Conservation (phyloP, 352 stramenopile genomes). For the Phytopythium chamaehyphon region DNA sequence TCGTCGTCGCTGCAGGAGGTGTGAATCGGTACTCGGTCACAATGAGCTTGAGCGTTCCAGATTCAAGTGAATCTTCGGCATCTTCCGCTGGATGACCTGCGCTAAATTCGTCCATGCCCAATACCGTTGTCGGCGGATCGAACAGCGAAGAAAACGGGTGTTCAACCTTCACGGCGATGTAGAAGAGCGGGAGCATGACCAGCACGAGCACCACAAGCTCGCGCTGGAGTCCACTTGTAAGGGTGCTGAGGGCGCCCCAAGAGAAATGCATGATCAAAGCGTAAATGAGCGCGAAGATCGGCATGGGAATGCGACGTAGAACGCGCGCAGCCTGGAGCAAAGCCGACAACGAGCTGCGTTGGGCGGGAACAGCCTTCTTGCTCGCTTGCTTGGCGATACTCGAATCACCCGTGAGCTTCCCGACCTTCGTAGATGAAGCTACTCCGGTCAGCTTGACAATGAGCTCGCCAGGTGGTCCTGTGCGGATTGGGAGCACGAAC, state of each 20-base stretch:
- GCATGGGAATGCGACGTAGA: conserved; percentile 48
- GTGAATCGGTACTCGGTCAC: conserved; percentile 72
- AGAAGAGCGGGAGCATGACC: conserved; percentile 57
- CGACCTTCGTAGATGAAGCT: conserved; percentile 37
- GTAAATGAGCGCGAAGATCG: conserved; percentile 70
- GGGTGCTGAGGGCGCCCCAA: conserved; percentile 33
- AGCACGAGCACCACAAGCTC: conserved; percentile 59
- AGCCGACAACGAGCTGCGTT: conserved; percentile 8
- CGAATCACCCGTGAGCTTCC: conserved; percentile 34
- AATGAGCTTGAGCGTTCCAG: conserved; percentile 64
- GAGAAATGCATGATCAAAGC: conserved; percentile 61
- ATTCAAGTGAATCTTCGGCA: conserved; percentile 13
- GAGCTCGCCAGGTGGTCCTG: conserved; percentile 49
- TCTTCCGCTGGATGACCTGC: neutral
- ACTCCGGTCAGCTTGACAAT: conserved; percentile 54
- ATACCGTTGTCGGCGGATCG: conserved; percentile 18
- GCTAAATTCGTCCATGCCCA: conserved; percentile 16
- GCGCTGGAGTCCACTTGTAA: conserved; percentile 38
- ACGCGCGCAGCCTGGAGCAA: conserved; percentile 38
- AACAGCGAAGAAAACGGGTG: conserved; percentile 69
- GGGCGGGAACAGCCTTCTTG: neutral
- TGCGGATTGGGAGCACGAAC: conserved; percentile 56
- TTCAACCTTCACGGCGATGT: conserved; percentile 68
- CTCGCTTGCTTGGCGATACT: conserved; percentile 11
- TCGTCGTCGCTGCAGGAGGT: conserved; percentile 3